Percentiles rank a stretch among this genome's conserved stretches.
Evolutionary conservation across 2,329 filamentous ascomycete genomes (phyloP).

Genomic region (Botryotinia calthae): DNA sequence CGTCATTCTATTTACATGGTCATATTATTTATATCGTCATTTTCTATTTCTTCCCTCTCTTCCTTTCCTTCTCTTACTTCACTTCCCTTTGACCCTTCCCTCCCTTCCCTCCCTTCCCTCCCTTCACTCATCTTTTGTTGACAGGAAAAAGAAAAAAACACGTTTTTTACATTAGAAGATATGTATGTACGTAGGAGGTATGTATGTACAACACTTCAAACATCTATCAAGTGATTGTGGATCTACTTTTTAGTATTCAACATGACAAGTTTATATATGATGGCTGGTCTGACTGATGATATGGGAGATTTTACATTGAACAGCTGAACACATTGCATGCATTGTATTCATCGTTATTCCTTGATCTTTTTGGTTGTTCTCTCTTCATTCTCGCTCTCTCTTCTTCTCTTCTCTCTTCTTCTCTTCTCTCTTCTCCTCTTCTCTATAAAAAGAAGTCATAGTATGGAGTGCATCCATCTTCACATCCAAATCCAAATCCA

Average conservation of each 20-base stretch:
- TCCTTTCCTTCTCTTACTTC: not conserved
- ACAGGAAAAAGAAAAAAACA: no score
- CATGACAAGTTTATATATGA: not conserved
- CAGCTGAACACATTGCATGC: not conserved
- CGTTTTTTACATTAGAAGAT: no score
- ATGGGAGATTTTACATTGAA: not conserved
- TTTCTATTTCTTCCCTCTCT: not conserved
- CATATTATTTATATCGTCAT: not conserved
- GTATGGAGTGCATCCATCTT: not conserved
- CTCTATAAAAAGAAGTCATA: not conserved
- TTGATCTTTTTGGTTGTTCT: not conserved
- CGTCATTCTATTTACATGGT: not conserved
- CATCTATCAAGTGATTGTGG: not conserved
- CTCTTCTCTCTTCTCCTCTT: not conserved
- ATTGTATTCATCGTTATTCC: not conserved
- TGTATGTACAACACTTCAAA: slow-evolving; percentile 13
- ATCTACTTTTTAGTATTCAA: not conserved
- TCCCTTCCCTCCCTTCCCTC: not conserved
- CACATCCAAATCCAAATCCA: not conserved
- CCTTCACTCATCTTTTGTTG: not conserved
- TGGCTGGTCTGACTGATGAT: not conserved
- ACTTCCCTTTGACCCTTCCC: not conserved
- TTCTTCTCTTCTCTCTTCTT: not conserved
- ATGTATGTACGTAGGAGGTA: not conserved
- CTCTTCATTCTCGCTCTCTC: not conserved